phyloP scores from a whole-genome alignment of 2,329 filamentous ascomycete species.

The Aspergillus flavus region DNA sequence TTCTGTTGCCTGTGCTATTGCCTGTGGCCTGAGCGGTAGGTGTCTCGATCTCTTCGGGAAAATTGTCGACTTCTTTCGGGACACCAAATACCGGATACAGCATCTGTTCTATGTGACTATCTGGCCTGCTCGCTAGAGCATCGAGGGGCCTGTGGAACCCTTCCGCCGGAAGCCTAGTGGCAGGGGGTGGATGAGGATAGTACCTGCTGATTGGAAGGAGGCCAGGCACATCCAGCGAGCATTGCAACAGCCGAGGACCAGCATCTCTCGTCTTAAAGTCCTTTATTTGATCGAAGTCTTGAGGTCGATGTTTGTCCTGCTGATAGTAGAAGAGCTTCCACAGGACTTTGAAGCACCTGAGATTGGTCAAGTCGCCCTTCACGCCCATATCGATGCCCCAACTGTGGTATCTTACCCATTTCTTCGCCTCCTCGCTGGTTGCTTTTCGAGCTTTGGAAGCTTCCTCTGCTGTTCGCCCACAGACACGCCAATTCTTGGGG shows the following conservation, averaged over 20 bases:
- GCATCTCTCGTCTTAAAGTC: conserved; percentile 26
- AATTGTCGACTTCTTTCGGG: not conserved
- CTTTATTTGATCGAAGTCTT: conserved; percentile 16
- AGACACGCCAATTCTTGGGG: conserved; percentile 3
- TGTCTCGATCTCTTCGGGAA: not conserved
- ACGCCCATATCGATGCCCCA: conserved; percentile 29
- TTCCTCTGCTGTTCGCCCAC: not conserved
- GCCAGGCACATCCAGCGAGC: conserved; percentile 10
- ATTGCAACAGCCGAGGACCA: conserved; percentile 35
- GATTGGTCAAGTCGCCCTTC: not conserved
- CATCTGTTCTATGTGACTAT: conserved; percentile 19
- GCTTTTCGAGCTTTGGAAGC: not conserved
- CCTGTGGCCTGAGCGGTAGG: too few relatives aligned
- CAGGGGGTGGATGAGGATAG: conserved; percentile 19
- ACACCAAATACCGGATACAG: conserved; percentile 7
- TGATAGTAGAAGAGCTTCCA: conserved; percentile 32
- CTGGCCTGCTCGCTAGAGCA: conserved; percentile 12
- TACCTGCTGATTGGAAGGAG: conserved; percentile 28
- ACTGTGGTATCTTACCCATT: conserved; percentile 22
- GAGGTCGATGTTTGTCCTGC: conserved; percentile 22
- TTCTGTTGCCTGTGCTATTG: not conserved
- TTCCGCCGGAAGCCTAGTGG: not conserved
- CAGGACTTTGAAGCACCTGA: conserved; percentile 11
- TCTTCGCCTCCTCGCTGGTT: not conserved
- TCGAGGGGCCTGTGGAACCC: conserved; percentile 18